Evolutionary conservation across 2,329 filamentous ascomycete species (phyloP).

Genomic region (Fusarium neocosmosporiellum): DNA sequence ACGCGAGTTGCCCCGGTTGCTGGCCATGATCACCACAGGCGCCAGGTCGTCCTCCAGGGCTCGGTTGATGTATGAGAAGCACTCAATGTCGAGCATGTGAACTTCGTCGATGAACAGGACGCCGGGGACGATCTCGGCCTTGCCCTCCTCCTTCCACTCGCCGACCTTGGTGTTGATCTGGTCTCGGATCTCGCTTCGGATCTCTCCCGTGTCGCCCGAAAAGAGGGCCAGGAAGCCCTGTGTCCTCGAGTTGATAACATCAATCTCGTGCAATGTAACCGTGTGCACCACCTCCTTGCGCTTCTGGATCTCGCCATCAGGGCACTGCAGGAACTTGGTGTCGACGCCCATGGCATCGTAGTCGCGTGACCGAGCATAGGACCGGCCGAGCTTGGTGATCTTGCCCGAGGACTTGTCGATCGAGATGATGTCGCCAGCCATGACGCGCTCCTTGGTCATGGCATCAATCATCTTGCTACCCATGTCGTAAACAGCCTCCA

Average conservation of each 20-base stretch:
- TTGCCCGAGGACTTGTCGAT: conserved; percentile 99
- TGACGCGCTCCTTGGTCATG: conserved; percentile 99
- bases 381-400: conserved; percentile 96
- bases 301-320: conserved; percentile 96
- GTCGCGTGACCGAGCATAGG: conserved; percentile 93
- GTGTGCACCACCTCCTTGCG: conserved; percentile 98
- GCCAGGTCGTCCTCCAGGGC: conserved; percentile 94
- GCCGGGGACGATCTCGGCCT: conserved; percentile 96
- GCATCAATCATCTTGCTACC: conserved; percentile 99
- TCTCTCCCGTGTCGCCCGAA: conserved; percentile 97
- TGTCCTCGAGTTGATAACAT: conserved; percentile 99
- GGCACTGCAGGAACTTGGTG: conserved; percentile 97
- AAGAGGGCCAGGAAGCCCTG: conserved; percentile 98
- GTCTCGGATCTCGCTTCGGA: conserved; percentile 94
- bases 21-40: conserved; percentile 99
- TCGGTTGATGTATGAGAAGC: conserved; percentile 98
- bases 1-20: conserved; percentile 90
- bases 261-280: conserved; percentile 96
- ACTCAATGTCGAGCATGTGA: conserved; percentile 99
- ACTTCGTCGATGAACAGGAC: conserved; percentile 99
- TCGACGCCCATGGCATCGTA: conserved; percentile 99
- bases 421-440: conserved; percentile 97
- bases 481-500: conserved; percentile 99
- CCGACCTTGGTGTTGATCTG: conserved; percentile 99
- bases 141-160: conserved; percentile 99